These are phyloP conservation scores for Lophiotrema nucula DNA, from an alignment of 495 filamentous ascomycete species.

Conservation along the genomic window DNA sequence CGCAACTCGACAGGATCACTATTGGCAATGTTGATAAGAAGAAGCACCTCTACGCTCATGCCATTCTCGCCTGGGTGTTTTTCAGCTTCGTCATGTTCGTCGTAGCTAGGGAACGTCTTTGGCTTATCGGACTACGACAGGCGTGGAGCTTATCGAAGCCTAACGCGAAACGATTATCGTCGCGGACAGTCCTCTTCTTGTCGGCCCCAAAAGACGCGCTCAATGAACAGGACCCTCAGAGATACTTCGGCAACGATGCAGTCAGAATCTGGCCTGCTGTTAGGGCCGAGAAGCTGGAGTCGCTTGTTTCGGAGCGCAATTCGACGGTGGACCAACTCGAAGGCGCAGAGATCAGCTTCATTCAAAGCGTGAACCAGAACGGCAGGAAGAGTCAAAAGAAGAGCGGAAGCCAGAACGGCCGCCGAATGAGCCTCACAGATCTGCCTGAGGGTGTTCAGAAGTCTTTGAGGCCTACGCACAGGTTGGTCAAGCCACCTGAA, in stretches of 20 bases:
- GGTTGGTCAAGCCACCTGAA: constrained; percentile 23
- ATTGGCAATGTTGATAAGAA: constrained; percentile 63
- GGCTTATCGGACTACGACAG: constrained; percentile 67
- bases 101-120: constrained; percentile 65
- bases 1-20: constrained; percentile 60
- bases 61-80: constrained; percentile 52
- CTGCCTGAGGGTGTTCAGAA: constrained; percentile 15
- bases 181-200: constrained; percentile 68
- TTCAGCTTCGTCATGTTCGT: constrained; percentile 66
- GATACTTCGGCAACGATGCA: constrained; percentile 47
- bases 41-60: constrained; percentile 61
- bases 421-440: constrained; percentile 1
- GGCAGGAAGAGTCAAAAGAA: constrained; percentile 17
- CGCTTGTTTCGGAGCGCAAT: constrained; percentile 33
- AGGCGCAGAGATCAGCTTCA: constrained; percentile 37
- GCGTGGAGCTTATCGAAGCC: constrained; percentile 69
- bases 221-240: constrained; percentile 30
- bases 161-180: constrained; percentile 64
- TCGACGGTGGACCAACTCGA: constrained; percentile 34
- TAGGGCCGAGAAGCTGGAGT: constrained; percentile 35
- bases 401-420: constrained; percentile 5
- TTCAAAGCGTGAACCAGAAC: constrained; percentile 31
- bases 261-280: constrained; percentile 60
- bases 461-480: constrained; percentile 36
- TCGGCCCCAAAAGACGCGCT: constrained; percentile 57